Evolutionary conservation across 345 rosid genomes (phyloP).

Genomic region (Rhodamnia argentea): DNA sequence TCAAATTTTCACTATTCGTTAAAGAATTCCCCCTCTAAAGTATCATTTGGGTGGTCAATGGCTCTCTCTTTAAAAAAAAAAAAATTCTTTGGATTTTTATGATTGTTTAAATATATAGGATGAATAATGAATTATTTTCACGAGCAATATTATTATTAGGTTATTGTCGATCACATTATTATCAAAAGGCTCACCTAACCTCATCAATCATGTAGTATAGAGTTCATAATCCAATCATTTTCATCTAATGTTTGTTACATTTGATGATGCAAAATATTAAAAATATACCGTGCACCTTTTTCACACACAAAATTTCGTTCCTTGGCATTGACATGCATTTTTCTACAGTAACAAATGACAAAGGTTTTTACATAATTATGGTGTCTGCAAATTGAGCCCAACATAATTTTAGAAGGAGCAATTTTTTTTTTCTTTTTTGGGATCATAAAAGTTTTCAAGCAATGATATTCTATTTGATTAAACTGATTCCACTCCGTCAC

Average conservation of each 20-base stretch:
- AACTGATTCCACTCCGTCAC: too few species aligned
- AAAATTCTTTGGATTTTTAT: too few species aligned
- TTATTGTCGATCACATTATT: too few species aligned
- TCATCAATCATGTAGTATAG: neutral
- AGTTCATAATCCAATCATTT: neutral
- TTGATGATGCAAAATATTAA: neutral
- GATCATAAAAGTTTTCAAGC: too few species aligned
- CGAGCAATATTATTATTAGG: neutral
- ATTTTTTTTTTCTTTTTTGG: neutral
- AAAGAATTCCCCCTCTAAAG: too few species aligned
- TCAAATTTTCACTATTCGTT: too few species aligned
- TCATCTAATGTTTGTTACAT: too few species aligned
- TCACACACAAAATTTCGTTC: too few species aligned
- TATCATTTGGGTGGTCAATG: neutral
- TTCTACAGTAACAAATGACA: too few species aligned
- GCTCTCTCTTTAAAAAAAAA: neutral
- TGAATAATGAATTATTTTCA: neutral
- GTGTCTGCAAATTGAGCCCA: neutral
- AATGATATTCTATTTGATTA: too few species aligned
- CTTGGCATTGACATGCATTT: neutral
- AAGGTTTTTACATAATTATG: neutral
- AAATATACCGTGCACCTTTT: neutral
- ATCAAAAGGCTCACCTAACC: neutral
- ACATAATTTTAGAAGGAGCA: neutral
- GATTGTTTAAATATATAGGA: too few species aligned